These are phyloP conservation scores for Mallotus repandus DNA, from an alignment of 441 rosid species.

Conservation along the genomic window DNA sequence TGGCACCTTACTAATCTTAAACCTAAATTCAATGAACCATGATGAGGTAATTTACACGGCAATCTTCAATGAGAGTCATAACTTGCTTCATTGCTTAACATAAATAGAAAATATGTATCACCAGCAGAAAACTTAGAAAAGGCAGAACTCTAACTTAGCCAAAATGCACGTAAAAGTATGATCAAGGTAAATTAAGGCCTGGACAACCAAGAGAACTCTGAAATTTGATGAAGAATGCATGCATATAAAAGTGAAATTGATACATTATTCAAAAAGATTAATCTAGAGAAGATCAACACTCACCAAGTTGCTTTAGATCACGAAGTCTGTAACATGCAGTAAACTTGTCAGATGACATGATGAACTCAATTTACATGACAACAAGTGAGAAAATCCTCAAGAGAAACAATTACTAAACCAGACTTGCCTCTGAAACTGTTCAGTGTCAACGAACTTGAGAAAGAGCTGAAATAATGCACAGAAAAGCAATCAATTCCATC, in stretches of 20 bases:
- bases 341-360: conserved; percentile 22
- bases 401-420: conserved; percentile 9
- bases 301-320: conserved; percentile 75
- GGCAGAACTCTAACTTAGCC: too few species aligned
- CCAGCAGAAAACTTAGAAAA: too few species aligned
- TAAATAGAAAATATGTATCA: too few species aligned
- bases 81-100: too few species aligned
- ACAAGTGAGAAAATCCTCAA: background rate
- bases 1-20: too few species aligned
- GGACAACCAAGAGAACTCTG: background rate
- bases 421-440: conserved; percentile 74
- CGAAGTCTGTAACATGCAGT: conserved; percentile 57
- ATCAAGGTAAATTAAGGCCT: background rate
- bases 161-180: too few species aligned
- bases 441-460: conserved; percentile 55
- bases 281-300: conserved; percentile 19
- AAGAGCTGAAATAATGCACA: conserved; percentile 24
- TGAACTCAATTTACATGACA: conserved; percentile 5
- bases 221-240: background rate
- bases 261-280: background rate
- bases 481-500: background rate
- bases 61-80: too few species aligned
- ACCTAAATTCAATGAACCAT: too few species aligned
- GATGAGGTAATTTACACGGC: too few species aligned
- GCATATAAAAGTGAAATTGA: background rate